Percentiles rank a stretch among this genome's conserved stretches.
Evolutionary conservation across 1,284 basidiomycete species (phyloP).

Genomic region (Porodaedalea pini): DNA sequence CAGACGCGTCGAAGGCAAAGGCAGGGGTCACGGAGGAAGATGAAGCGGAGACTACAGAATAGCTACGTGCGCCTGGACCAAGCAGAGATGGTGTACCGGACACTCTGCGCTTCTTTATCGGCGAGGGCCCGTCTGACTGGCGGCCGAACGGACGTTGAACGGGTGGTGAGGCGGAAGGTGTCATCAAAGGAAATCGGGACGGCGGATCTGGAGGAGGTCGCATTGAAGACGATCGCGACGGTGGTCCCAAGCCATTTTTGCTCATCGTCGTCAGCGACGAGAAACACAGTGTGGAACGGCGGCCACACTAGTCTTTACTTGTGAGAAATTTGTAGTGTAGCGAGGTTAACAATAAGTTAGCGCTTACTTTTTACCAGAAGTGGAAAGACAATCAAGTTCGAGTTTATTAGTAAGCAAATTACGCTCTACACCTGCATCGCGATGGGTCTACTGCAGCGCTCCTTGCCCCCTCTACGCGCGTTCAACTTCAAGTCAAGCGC

Average conservation of each 20-base stretch:
- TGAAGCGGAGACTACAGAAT: conserved; percentile 11
- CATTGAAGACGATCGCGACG: conserved; percentile 12
- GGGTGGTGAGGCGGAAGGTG: conserved; percentile 21
- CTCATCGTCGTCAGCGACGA: conserved; percentile 4
- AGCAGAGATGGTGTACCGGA: conserved; percentile 14
- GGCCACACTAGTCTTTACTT: not conserved
- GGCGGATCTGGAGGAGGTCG: conserved; percentile 1
- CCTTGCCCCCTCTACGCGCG: not conserved
- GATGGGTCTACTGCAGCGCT: not conserved
- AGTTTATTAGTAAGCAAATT: not conserved
- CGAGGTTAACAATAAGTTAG: not conserved
- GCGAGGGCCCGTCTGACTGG: conserved; percentile 2
- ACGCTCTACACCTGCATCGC: not conserved
- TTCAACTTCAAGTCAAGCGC: conserved; percentile 4
- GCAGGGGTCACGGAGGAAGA: conserved; percentile 17
- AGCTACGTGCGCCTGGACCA: conserved; percentile 4
- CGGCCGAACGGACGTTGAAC: conserved; percentile 15
- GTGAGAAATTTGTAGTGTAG: not conserved
- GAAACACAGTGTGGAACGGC: not conserved
- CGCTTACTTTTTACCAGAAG: not conserved
- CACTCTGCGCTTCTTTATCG: conserved; percentile 18
- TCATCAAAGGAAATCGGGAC: conserved; percentile 12
- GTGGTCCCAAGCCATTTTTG: not conserved
- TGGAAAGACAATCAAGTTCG: not conserved
- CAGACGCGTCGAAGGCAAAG: conserved; percentile 7